A percentile compares a stretch with the other conserved stretches of the same genome.
These are phyloP conservation scores for Cicer cuneatum DNA, from an alignment of 306 rosid genomes.

Conservation along the genomic window DNA sequence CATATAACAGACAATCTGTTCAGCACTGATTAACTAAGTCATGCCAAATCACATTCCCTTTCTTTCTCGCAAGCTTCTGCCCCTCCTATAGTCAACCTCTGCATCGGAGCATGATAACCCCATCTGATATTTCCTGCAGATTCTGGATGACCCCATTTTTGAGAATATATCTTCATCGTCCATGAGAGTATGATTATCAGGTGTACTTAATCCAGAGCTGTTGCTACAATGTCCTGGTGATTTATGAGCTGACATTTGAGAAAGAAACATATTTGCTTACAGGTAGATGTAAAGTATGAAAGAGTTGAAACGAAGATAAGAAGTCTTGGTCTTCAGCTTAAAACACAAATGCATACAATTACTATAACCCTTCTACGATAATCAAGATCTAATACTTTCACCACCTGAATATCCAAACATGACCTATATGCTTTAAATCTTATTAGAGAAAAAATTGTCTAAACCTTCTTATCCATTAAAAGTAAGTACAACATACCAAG, in stretches of 20 bases:
- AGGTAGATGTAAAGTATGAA: constrained; percentile 26
- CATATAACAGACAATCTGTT: constrained; percentile 52
- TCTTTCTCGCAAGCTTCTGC: constrained; percentile 81
- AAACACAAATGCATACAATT: constrained; percentile 26
- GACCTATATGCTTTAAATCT: constrained; percentile 2
- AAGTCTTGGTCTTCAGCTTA: constrained; percentile 24
- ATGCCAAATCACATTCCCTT: constrained; percentile 70
- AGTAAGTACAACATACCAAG: constrained; percentile 27
- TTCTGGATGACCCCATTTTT: constrained; percentile 67
- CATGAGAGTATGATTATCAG: constrained; percentile 50
- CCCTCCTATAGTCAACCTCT: constrained; percentile 92
- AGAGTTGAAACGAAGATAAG: constrained; percentile 22
- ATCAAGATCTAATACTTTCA: constrained; percentile 35
- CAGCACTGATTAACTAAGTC: constrained; percentile 54
- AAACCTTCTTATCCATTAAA: constrained; percentile 22
- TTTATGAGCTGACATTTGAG: constrained; percentile 62
- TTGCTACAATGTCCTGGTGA: constrained; percentile 57
- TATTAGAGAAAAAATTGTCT: not conserved
- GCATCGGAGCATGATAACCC: constrained; percentile 95
- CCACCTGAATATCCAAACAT: constrained; percentile 21
- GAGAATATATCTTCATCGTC: constrained; percentile 76
- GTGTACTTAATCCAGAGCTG: constrained; percentile 66
- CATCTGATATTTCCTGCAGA: constrained; percentile 66
- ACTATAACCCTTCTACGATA: constrained; percentile 28
- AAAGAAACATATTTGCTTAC: constrained; percentile 44